Conservation (phyloP, 257 asterid species). For the Mentha longifolia region DNA sequence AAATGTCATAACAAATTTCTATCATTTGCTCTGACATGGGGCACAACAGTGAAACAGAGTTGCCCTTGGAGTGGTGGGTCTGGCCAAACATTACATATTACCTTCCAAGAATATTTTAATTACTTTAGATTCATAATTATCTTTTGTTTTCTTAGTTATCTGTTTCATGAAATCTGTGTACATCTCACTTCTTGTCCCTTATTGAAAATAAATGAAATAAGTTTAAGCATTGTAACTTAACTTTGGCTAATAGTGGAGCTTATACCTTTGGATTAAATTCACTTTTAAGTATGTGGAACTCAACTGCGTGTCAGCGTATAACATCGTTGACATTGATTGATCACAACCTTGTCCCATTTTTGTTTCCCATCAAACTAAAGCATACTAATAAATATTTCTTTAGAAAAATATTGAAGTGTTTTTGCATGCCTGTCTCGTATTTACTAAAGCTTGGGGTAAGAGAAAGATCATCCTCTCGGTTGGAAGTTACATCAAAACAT, state of each 20-base stretch:
- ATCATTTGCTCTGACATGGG: constrained; percentile 11
- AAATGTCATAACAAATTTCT: constrained; percentile 1
- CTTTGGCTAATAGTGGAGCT: background rate
- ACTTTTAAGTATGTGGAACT: background rate
- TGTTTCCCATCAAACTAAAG: constrained; percentile 9
- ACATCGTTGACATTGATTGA: background rate
- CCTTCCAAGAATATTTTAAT: too few species aligned
- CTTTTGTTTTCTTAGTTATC: too few species aligned
- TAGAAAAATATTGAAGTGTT: constrained; percentile 1
- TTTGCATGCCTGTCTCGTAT: constrained; percentile 13
- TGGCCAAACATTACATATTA: background rate
- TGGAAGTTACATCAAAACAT: background rate
- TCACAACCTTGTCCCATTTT: constrained; percentile 13
- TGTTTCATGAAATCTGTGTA: too few species aligned
- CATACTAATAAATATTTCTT: background rate
- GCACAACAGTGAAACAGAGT: background rate
- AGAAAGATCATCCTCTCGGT: constrained; percentile 22
- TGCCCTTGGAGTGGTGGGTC: constrained; percentile 3
- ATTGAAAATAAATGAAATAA: constrained; percentile 1
- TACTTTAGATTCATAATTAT: too few species aligned
- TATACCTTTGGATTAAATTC: background rate
- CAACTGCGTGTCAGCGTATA: background rate
- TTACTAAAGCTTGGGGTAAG: background rate
- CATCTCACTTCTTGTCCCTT: background rate
- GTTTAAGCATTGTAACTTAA: background rate